These are phyloP conservation scores for Ceratocystis cacaofunesta DNA, from an alignment of 2,329 filamentous ascomycete species.

Conservation along the genomic window DNA sequence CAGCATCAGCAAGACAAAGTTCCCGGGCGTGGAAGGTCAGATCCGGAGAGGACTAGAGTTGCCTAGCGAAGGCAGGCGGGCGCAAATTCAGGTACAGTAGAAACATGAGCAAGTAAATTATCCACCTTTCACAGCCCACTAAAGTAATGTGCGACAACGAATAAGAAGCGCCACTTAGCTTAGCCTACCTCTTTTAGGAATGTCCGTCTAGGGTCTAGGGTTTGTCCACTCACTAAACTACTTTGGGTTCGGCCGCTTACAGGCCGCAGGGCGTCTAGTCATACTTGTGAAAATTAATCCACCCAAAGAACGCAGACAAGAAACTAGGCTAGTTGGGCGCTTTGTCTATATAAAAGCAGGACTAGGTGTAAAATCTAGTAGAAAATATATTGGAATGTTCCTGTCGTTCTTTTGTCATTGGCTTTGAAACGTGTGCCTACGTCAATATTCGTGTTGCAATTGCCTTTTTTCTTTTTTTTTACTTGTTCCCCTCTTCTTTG, in stretches of 20 bases:
- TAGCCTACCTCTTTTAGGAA: neutral
- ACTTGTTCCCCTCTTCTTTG: neutral
- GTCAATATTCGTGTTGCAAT: neutral
- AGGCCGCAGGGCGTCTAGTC: neutral
- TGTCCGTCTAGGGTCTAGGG: conserved; percentile 3
- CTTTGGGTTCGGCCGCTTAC: neutral
- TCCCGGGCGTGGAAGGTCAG: neutral
- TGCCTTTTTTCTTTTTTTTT: neutral
- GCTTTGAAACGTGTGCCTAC: neutral
- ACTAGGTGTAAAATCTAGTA: too few species aligned
- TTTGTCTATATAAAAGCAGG: neutral
- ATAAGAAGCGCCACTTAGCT: neutral
- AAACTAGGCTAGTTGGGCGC: neutral
- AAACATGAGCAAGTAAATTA: neutral
- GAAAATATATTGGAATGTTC: too few species aligned
- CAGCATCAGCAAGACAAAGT: neutral
- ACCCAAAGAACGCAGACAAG: neutral
- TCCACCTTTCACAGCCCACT: neutral
- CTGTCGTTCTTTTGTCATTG: neutral
- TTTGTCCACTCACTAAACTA: neutral
- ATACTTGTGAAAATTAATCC: neutral
- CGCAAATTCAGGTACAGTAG: too few species aligned
- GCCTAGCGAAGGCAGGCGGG: neutral
- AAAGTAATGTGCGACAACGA: neutral
- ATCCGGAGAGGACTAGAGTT: neutral